A percentile compares a stretch with the other conserved stretches of the same genome.
These are phyloP conservation scores for Eucalyptus guilfoylei DNA, from an alignment of 345 rosid species.

Conservation along the genomic window DNA sequence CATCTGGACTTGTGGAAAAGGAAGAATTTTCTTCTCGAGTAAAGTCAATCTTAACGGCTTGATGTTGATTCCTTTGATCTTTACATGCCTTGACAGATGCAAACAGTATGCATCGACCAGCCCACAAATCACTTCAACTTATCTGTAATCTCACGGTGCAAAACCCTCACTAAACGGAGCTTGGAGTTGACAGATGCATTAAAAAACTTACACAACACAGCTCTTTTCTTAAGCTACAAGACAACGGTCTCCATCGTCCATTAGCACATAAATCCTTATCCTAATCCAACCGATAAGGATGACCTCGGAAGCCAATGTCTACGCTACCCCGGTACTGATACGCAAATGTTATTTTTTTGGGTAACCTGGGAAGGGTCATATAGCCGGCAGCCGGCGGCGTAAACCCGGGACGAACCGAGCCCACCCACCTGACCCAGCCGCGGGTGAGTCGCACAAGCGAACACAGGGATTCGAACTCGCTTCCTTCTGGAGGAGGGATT, in stretches of 20 bases:
- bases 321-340: neutral
- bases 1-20: neutral
- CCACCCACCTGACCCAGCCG: no score
- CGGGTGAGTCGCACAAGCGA: no score
- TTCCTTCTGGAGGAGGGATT: no score
- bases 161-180: neutral
- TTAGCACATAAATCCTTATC: neutral
- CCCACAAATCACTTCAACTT: neutral
- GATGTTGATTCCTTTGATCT: neutral
- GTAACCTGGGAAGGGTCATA: no score
- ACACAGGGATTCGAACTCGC: no score
- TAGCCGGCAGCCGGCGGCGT: no score
- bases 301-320: neutral
- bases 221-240: neutral
- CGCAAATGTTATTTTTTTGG: neutral
- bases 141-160: neutral
- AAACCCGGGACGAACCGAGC: no score
- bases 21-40: neutral
- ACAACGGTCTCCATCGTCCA: neutral
- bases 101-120: neutral
- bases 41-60: neutral
- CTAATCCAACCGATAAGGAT: neutral
- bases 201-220: neutral
- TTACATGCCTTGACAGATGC: neutral
- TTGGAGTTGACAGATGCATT: neutral